Conservation (phyloP, 2,329 filamentous ascomycete genomes). For the Akanthomyces muscarius region DNA sequence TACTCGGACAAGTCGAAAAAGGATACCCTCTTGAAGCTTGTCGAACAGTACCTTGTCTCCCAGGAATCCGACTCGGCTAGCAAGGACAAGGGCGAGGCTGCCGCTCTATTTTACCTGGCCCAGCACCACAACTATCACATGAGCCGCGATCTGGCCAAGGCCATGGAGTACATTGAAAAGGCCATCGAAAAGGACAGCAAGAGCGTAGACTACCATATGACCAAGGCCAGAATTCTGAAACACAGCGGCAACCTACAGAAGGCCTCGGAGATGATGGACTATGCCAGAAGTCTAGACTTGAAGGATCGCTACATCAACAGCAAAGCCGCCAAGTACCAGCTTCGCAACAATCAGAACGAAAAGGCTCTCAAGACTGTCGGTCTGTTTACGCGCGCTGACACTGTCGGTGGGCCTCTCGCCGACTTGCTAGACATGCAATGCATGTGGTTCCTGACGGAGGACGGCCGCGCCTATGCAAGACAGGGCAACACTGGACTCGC, state of each 20-base stretch:
- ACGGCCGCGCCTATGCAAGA: conserved; percentile 82
- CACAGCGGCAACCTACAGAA: conserved; percentile 75
- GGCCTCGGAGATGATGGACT: conserved; percentile 84
- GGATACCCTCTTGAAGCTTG: conserved; percentile 68
- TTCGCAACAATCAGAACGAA: conserved; percentile 88
- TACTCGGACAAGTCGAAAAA: conserved; percentile 78
- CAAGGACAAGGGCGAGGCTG: conserved; percentile 63
- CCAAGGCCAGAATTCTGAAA: conserved; percentile 91
- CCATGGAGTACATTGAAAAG: conserved; percentile 76
- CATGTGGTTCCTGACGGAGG: conserved; percentile 94
- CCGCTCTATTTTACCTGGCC: conserved; percentile 86
- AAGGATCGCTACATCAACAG: conserved; percentile 98
- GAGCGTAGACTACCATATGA: conserved; percentile 90
- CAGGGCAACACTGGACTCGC: conserved; percentile 80
- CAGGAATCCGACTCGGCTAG: conserved; percentile 46
- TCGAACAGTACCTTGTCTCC: conserved; percentile 70
- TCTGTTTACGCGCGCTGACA: conserved; percentile 89
- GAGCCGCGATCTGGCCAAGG: conserved; percentile 79
- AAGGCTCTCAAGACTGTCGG: conserved; percentile 83
- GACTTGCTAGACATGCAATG: conserved; percentile 98
- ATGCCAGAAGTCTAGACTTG: conserved; percentile 77
- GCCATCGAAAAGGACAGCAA: conserved; percentile 75
- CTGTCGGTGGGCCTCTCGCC: conserved; percentile 78
- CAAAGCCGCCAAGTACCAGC: conserved; percentile 94
- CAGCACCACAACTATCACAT: conserved; percentile 95